Base-by-base conservation (phyloP, 768 basidiomycete species). In the Strobilomyces dryophilus region DNA sequence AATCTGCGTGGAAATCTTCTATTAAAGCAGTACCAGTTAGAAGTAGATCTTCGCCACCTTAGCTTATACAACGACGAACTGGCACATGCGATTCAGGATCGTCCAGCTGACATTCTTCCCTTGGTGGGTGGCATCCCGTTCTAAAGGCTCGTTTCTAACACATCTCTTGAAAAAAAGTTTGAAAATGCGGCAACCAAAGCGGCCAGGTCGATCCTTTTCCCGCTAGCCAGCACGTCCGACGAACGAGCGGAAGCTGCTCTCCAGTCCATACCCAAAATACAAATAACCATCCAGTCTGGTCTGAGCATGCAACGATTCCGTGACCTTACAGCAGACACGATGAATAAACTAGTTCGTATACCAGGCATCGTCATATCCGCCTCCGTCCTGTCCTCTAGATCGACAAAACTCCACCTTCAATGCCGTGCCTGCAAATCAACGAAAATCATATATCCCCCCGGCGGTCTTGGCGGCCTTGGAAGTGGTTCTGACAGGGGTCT, bases 301-400 rank as follows among this genome's bases (percentile, higher is more conserved):
- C 80, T 95, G 59, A 95, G 95, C 71, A 79, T 98, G 74, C 82
- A 91, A 49, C 92, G 91, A 67, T 97, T 98, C 69, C 85, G 97
- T 39, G 93, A 94, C 40, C 82, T 99, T 39, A 90, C 89, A 0
- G 97, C 97, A 10, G 82, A 94, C 61, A 93, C 89, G 20, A 89
- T 98, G 79, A 95, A 93, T 65, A 94, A 91, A 66, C 85, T 99
- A 40, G 95, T 99, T 35, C 89, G 97, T 54, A 82, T 98, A 40
- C 97, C 97, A 2, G 97, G 97, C 31, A 99, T 99, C 62, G 94
- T 98, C 67, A 98, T 98, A 66, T 95, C 95, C 31, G 92, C 97
- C 0, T 95, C 94, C 10, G 87, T 93, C 17, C 80, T 98, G 20
- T 91, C 93, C 0, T 91, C 95, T 2, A 85, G 95, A 41, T 93